Percentiles rank a stretch among this genome's conserved stretches.
phyloP scores from a whole-genome alignment of 1,284 basidiomycete genomes.

The Heliocybe sulcata region DNA sequence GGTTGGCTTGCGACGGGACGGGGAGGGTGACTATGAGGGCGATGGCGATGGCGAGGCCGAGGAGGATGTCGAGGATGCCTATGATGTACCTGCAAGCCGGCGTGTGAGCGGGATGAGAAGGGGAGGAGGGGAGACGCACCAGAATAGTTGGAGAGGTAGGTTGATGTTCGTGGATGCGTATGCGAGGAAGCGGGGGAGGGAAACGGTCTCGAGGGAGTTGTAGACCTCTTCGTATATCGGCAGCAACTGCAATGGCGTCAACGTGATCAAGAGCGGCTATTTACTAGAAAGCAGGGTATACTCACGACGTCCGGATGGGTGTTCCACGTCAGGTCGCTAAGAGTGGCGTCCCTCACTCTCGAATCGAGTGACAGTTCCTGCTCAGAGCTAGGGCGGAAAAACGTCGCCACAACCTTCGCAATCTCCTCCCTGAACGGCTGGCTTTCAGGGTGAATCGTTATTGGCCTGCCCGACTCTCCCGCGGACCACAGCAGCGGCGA shows the following conservation, averaged over 20 bases:
- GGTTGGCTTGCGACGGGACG: slow-evolving; percentile 16
- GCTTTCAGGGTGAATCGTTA: not conserved
- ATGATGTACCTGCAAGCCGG: slow-evolving; percentile 24
- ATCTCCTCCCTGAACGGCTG: slow-evolving; percentile 27
- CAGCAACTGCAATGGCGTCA: slow-evolving; percentile 17
- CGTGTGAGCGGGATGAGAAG: not conserved
- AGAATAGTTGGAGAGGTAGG: slow-evolving; percentile 27
- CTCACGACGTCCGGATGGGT: slow-evolving; percentile 33
- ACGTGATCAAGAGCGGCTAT: not conserved
- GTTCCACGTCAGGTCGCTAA: slow-evolving; percentile 22
- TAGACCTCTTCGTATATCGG: slow-evolving; percentile 27
- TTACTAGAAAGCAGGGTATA: slow-evolving; percentile 1
- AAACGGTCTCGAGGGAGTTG: slow-evolving; percentile 19
- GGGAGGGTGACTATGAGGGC: slow-evolving; percentile 19
- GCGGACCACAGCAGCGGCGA: not conserved
- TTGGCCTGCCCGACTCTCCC: not conserved
- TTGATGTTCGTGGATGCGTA: slow-evolving; percentile 27
- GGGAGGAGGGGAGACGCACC: slow-evolving; percentile 9
- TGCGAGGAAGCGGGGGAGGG: slow-evolving; percentile 24
- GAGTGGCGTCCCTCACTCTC: slow-evolving; percentile 22
- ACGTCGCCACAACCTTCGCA: slow-evolving; percentile 26
- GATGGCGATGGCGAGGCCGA: slow-evolving; percentile 20
- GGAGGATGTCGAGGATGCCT: slow-evolving; percentile 14
- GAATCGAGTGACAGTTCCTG: slow-evolving; percentile 29
- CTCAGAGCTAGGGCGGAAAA: slow-evolving; percentile 23